Base-by-base conservation (phyloP, 345 rosid genomes). In the Punica granatum region DNA sequence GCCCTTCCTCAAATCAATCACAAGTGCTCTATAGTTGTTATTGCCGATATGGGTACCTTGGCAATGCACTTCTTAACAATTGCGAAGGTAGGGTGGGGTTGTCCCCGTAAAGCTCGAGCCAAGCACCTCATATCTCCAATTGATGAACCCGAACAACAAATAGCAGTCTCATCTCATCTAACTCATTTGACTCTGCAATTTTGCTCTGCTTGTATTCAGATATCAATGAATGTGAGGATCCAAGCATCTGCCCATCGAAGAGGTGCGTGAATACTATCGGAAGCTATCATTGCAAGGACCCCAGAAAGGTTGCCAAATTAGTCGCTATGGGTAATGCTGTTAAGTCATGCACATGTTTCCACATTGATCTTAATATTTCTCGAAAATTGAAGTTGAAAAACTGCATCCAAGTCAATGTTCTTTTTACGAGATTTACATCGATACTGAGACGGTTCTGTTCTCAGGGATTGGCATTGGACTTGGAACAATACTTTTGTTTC, bases 211-310 rank as follows among this genome's bases (percentile, higher is more conserved):
- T 59, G 41, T 33, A 10, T 25, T 36, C 31, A 63, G 73, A 39
- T 37, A 54, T 70, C 63, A 19, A 64, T 41, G 73, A 64, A 63
- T 70, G 73, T 23, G 26, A 63, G 42, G 16, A 60, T 14, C 54
- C 48, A 23, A 13, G 63, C 44, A 35, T n/a, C 25, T 46, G 62
- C 21, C 25, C 48, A 30, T 41, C 39, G 4, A 54, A 3, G 11
- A 54, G 6, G 11, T 64, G 73, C 39, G 67, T 37, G 28, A 64
- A 70, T 41, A 1, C 10, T 37, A 34, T 35, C 7, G 44, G 64
- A 19, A 25, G 48, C 30, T 64, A 53, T 14, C 33, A n/a, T 4
- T 64, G 68, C 31, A 65, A 5, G 30, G 19, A 41, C 32, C 42
- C 30, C 3, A 34, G n/a, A 33, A 63, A 49, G 33, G 39, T 43